Evolutionary conservation across 2,329 filamentous ascomycete species (phyloP), one percentile per base, ranked within the genome.

Genomic region (Didymella keratinophila): DNA sequence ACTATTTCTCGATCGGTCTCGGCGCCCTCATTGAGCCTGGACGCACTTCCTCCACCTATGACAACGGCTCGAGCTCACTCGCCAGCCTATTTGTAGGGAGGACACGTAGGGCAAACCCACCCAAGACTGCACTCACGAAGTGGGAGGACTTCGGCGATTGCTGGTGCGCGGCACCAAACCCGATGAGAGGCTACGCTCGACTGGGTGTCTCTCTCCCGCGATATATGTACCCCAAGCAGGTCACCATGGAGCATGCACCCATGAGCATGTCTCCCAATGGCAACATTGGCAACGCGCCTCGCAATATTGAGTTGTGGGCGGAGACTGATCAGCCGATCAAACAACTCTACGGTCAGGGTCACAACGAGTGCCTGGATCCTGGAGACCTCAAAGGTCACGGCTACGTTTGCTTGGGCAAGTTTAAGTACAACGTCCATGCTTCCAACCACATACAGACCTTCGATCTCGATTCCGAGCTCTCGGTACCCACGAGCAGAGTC

Each of bases 141-240:
- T 97, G 93, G 92, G 81, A 87, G 10, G 91, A 96, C 47, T 84
- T 89, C 32, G 91, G 90, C 20, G 91, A 98, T 61, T 96, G 92
- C 76, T 98, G 92, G 90, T 98, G 94, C 75, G 87, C 89, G 4
- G 76, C 80, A 10, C 49, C 83, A 80, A 66, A 63, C 23, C 62
- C 59, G 3, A 78, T 78, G 0, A 81, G 82, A 8, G 82, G 83
- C 47, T 86, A 87, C 36, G 86, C 87, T 2, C 85, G 87, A 52
- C 79, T 98, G 16, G 85, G 84, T 9, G 85, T 96, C 18, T 56
- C 69, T 14, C 69, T 81, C 16, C 60, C 69, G 4, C 67, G 71
- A 7, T 64, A 66, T 1, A 72, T 82, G 55, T 72, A 65, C 48
- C 79, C 80, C 1, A 69, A 68, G 5, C 68, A 75, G 32, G 56